phyloP scores from a whole-genome alignment of 1,284 basidiomycete species.

The Xanthoconium separans region DNA sequence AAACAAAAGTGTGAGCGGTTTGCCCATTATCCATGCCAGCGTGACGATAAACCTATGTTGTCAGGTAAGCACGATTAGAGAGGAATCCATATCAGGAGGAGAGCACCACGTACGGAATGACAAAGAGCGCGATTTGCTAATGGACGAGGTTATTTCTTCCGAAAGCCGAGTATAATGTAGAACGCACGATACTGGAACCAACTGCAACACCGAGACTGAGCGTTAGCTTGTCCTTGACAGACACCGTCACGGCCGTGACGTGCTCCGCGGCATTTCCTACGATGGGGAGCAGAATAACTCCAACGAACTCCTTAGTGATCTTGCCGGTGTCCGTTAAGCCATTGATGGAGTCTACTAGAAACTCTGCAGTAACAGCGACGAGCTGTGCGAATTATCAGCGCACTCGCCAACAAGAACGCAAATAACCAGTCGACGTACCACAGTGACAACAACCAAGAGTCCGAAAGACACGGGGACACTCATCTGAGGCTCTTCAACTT shows the following conservation, averaged over 20 bases:
- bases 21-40: conserved; percentile 67
- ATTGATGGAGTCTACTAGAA: conserved; percentile 78
- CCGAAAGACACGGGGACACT: conserved; percentile 50
- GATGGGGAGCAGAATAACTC: conserved; percentile 83
- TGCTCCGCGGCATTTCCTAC: conserved; percentile 78
- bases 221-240: conserved; percentile 74
- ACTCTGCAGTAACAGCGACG: conserved; percentile 78
- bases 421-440: conserved; percentile 42
- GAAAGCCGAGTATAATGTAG: background rate
- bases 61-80: conserved; percentile 53
- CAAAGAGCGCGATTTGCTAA: conserved; percentile 87
- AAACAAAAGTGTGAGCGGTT: conserved; percentile 74
- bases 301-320: conserved; percentile 78
- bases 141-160: conserved; percentile 7
- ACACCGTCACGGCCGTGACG: conserved; percentile 81
- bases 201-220: conserved; percentile 84
- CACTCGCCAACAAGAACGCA: background rate
- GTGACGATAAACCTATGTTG: conserved; percentile 54
- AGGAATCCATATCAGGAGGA: conserved; percentile 32
- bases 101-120: conserved; percentile 64
- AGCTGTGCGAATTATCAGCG: conserved; percentile 34
- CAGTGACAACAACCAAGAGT: conserved; percentile 61
- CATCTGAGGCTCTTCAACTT: conserved; percentile 59
- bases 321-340: conserved; percentile 51
- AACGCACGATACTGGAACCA: conserved; percentile 79